Evolutionary conservation across 2,329 filamentous ascomycete genomes (phyloP), one percentile per base, ranked within the genome.

Genomic region (Talaromyces verruculosus): DNA sequence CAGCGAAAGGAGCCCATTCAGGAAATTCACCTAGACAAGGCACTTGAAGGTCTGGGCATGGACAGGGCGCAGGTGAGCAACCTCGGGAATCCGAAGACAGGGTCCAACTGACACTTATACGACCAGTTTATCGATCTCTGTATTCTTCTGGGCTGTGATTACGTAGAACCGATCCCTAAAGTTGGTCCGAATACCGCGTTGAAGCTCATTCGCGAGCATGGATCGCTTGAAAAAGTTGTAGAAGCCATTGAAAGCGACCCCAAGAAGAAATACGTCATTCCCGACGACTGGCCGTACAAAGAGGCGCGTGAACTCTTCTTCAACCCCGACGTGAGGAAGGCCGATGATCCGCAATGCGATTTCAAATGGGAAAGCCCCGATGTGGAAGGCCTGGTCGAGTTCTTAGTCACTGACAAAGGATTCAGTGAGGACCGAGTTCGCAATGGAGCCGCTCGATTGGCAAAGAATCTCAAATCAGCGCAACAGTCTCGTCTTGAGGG

Each of bases 351-450:
- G 0, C 88, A 92, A 13, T 98, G 93, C 78, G 93, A 99, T 76
- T 97, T 98, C 84, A 97, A 97, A 79, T 99, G 96, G 95, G 93
- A 97, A 53, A 89, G 89, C 67, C 95, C 95, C 3, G 93, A 99
- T 73, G 84, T 95, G 1, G 93, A 97, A 1, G 94, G 92, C 0
- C 86, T 99, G 0, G 87, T 99, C 69, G 87, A 95, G 72, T 99
- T 92, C 78, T 83, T 99, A 1, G 95, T 97, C 3, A 88, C 88
- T 5, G 95, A 98, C 75, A 99, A 99, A 81, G 95, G 93, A 0
- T 99, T 99, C 84, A 96, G 89, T 35, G 96, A 99, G 77, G 95
- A 99, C 75, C 87, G 95, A 19, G 95, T 99, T 8, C 87, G 93
- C 43, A 87, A 85, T 51, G 94, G 86, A 33, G 93, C 91, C 0